Conservation (phyloP, 2,329 filamentous ascomycete genomes). For the Coleophoma eucalyptorum region DNA sequence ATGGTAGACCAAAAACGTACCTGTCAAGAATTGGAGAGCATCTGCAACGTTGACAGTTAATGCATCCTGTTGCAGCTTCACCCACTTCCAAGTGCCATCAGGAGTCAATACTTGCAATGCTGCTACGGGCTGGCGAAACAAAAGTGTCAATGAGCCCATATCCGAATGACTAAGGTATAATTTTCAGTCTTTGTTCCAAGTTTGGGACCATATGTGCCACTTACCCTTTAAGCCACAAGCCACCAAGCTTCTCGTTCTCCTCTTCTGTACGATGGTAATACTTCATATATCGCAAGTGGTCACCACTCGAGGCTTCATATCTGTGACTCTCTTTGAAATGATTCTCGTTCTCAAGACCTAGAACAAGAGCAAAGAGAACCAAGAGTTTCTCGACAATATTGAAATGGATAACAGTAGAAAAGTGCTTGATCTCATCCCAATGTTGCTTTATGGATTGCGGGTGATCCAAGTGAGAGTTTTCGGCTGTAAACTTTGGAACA, state of each 20-base stretch:
- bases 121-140: conserved; percentile 35
- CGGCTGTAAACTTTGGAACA: conserved; percentile 50
- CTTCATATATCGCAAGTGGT: conserved; percentile 57
- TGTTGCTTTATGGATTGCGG: conserved; percentile 42
- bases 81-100: conserved; percentile 44
- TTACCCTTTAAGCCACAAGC: too few relatives aligned
- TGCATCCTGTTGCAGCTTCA: conserved; percentile 40
- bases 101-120: conserved; percentile 34
- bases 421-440: conserved; percentile 49
- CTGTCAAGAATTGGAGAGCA: too few relatives aligned
- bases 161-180: conserved; percentile 38
- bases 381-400: conserved; percentile 52
- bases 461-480: conserved; percentile 36
- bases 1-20: too few relatives aligned
- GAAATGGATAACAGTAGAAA: conserved; percentile 37
- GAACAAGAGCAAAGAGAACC: conserved; percentile 53
- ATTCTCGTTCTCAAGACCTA: conserved; percentile 52
- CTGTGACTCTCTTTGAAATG: conserved; percentile 48
- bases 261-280: conserved; percentile 44
- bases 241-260: conserved; percentile 38
- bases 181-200: too few relatives aligned
- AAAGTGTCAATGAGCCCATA: conserved; percentile 29
- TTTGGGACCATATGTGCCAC: too few relatives aligned
- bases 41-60: conserved; percentile 47
- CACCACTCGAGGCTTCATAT: conserved; percentile 51